Evolutionary conservation across 768 basidiomycete species (phyloP), one percentile per base, ranked within the genome.

Genomic region (Suillus americanus): DNA sequence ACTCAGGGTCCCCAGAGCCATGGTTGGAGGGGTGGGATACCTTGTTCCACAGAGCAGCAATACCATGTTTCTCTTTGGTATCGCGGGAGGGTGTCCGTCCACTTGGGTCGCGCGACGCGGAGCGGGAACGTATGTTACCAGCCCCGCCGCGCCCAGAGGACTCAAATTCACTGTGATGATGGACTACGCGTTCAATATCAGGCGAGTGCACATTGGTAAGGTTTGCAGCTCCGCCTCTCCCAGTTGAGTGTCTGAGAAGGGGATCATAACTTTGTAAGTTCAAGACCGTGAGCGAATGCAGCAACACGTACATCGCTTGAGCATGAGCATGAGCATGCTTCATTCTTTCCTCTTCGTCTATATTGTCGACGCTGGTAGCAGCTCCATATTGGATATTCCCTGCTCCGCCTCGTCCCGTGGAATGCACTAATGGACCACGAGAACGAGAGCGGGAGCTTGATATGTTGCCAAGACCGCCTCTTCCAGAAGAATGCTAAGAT

Each of bases 191-290:
- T 43, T 85, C 83, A 46, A 81, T 68, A 1, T 72, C 70, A 1
- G 84, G 83, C 8, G 75, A 74, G 35, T 73, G 77, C 0, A 64
- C 25, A 33, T 60, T 20, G 0, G 82, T 84, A 28, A 90, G 70
- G 66, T 91, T 91, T 3, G 86, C 90, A 7, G 73, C 66, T n/a
- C 90, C 89, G 40, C 90, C 89, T 59, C 90, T 85, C 53, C 89
- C 89, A 0, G 85, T 86, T 5, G 88, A 89, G 71, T 90, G 88
- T 14, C 86, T 88, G 62, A 60, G 12, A 40, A 23, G 28, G 23
- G 35, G 14, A 40, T 62, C 20, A 33, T 28, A n/a, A 23, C 51
- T 66, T 55, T 67, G 65, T 14, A 41, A 48, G n/a, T 62, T 53
- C 41, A 60, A 40, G 43, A 25, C 9, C 12, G 20, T 33, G 20